A percentile compares a stretch with the other conserved stretches of the same genome.
Evolutionary conservation across 1,139 yeast genomes (phyloP).

Genomic region (Yamadazyma sp.): DNA sequence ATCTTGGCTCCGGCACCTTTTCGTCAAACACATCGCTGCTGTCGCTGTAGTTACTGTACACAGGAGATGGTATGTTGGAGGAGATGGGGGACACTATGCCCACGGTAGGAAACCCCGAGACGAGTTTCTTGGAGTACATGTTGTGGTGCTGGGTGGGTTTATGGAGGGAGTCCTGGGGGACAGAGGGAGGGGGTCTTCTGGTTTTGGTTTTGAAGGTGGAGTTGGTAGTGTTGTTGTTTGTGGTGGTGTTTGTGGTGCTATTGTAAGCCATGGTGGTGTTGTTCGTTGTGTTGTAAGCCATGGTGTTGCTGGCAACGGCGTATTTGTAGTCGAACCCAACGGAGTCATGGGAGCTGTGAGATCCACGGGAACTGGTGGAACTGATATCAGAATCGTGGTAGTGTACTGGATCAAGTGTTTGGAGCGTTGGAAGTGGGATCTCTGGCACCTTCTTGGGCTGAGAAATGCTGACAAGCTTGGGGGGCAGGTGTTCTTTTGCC

Average conservation of each 20-base stretch:
- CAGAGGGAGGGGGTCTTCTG: slow-evolving; percentile 18
- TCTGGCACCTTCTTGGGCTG: background rate
- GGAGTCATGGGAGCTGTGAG: slow-evolving; percentile 2
- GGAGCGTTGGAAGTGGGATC: slow-evolving; percentile 4
- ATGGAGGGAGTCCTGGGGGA: slow-evolving; percentile 13
- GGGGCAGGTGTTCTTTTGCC: slow-evolving; percentile 3
- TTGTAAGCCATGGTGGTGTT: background rate
- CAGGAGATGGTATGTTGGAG: slow-evolving; percentile 9
- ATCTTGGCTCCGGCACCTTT: background rate
- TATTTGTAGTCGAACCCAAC: background rate
- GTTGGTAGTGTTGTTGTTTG: no score
- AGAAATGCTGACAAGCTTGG: background rate
- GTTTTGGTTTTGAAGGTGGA: slow-evolving; percentile 1
- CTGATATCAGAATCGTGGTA: slow-evolving; percentile 19
- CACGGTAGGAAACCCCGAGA: slow-evolving; percentile 9
- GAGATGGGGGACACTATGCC: slow-evolving; percentile 6
- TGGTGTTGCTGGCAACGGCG: background rate
- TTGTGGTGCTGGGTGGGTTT: slow-evolving; percentile 13
- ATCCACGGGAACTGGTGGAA: slow-evolving; percentile 10
- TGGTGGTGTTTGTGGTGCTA: background rate
- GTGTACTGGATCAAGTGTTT: slow-evolving; percentile 14
- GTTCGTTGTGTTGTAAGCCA: background rate
- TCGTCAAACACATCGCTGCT: slow-evolving; percentile 5
- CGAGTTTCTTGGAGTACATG: slow-evolving; percentile 9
- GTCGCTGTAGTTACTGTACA: slow-evolving; percentile 4